Base-by-base conservation (phyloP, 2,329 filamentous ascomycete species). In the Phialemonium atrogriseum region DNA sequence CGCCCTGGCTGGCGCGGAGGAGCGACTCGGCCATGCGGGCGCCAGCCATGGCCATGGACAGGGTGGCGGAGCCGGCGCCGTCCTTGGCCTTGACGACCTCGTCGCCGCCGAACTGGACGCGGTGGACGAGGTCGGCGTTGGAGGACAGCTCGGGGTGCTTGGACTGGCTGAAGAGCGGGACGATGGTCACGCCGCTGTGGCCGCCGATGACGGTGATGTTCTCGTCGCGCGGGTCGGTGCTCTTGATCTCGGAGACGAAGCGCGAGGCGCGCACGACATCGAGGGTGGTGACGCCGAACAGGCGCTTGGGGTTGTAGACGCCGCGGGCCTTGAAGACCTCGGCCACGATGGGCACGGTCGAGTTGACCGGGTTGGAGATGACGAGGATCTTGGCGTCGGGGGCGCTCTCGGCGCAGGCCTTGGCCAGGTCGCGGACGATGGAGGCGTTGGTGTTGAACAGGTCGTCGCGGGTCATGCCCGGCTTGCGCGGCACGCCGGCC, bases 371-470 rank as follows among this genome's bases (percentile, higher is more conserved):
- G 80, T 98, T 98, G 66, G 88, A 78, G 69, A 98, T 98, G 73
- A 98, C 78, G 59, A 96, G 79, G 62, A 96, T 74, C 70, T 94
- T 94, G 65, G 91, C 91, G 45, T 95, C 74, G 54, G 91, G 91
- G 58, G 81, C 76, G 49, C 84, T 76, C 55, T 94, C 79, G 55
- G 91, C 91, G 56, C 78, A 80, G 53, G 87, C 88, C 78, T 94
- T 94, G 69, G 89, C 88, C 47, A 98, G 80, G 67, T 96, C 91
- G 58, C 89, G 88, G 61, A 98, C 91, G 63, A 98, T 98, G 60
- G 86, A 94, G 64, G 91, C 91, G 67, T 98, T 98, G 76, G 89
- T 98, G 80, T 96, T 96, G 87, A 98, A 98, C 45, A 98, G 82
- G 62, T 98, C 89, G 68, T 98, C 91, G 74, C 91, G 88, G 69